Percentiles rank a stretch among this genome's conserved stretches.
Evolutionary conservation across 2,329 filamentous ascomycete species (phyloP).

Genomic region (Cladosporium colombiae): DNA sequence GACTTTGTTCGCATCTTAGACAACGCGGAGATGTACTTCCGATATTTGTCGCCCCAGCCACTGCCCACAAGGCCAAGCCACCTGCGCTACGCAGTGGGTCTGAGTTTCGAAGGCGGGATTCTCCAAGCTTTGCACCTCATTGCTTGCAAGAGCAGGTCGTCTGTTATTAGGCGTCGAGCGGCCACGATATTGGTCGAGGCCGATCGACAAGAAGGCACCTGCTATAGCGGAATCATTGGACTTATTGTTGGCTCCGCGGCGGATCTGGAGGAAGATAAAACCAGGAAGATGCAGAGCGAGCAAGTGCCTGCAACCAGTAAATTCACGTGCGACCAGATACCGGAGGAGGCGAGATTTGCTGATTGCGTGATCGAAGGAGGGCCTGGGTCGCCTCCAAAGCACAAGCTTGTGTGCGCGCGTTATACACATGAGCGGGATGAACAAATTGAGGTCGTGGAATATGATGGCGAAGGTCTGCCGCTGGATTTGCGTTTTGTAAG

Average conservation of each 20-base stretch:
- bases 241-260: background rate
- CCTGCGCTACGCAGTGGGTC: background rate
- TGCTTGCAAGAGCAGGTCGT: conserved; percentile 10
- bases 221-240: background rate
- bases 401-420: conserved; percentile 10
- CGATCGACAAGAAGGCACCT: background rate
- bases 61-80: background rate
- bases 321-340: conserved; percentile 3
- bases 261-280: conserved; percentile 3
- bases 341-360: conserved; percentile 15
- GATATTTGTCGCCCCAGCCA: background rate
- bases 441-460: background rate
- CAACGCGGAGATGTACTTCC: background rate
- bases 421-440: background rate
- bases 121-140: conserved; percentile 11
- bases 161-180: background rate
- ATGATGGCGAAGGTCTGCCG: background rate
- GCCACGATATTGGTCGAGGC: background rate
- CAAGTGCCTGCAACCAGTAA: background rate
- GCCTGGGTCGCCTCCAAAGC: background rate
- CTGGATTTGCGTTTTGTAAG: background rate
- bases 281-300: background rate
- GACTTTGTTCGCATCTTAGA: conserved; percentile 7
- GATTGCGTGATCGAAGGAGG: conserved; percentile 6
- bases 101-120: conserved; percentile 12